Percentiles rank a stretch among this genome's conserved stretches.
phyloP scores from a whole-genome alignment of 2,329 filamentous ascomycete genomes.

The Fusarium chuoi region DNA sequence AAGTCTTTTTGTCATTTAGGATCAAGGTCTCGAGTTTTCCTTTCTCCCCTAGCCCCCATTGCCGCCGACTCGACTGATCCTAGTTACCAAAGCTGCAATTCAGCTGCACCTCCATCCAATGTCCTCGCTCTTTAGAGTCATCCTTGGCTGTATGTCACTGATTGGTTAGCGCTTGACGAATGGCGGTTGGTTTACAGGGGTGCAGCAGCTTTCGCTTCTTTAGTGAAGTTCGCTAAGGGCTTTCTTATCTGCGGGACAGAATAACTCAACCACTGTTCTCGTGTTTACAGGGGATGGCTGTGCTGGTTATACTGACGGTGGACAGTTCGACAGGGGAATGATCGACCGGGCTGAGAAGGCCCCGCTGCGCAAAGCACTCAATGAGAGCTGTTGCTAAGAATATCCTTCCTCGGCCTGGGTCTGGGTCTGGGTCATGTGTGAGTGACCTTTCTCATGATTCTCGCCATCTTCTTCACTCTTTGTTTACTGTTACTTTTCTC shows the following conservation, averaged over 20 bases:
- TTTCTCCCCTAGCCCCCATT: too few species aligned
- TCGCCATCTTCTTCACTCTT: slow-evolving; percentile 11
- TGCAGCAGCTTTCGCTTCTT: slow-evolving; percentile 9
- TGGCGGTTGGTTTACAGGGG: slow-evolving; percentile 23
- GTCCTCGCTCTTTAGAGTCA: slow-evolving; percentile 5
- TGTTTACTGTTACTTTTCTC: neutral
- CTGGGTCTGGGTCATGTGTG: slow-evolving; percentile 18
- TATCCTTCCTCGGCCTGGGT: slow-evolving; percentile 8
- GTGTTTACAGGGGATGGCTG: rapidly evolving
- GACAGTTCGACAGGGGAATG: slow-evolving; percentile 28
- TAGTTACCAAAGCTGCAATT: slow-evolving; percentile 17
- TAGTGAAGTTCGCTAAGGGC: slow-evolving; percentile 24
- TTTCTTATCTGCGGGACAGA: neutral
- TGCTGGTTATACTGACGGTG: neutral
- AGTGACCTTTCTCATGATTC: slow-evolving; percentile 21
- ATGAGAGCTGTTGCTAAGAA: slow-evolving; percentile 35
- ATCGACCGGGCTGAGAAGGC: slow-evolving; percentile 25
- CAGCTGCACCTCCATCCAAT: slow-evolving; percentile 27
- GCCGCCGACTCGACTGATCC: slow-evolving; percentile 5
- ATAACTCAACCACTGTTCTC: neutral
- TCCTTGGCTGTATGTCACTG: slow-evolving; percentile 10
- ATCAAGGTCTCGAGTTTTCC: too few species aligned
- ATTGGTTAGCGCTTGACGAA: slow-evolving; percentile 28
- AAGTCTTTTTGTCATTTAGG: too few species aligned
- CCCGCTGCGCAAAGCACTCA: slow-evolving; percentile 14